Conservation (phyloP, 345 rosid species). For the Alliaria petiolata region DNA sequence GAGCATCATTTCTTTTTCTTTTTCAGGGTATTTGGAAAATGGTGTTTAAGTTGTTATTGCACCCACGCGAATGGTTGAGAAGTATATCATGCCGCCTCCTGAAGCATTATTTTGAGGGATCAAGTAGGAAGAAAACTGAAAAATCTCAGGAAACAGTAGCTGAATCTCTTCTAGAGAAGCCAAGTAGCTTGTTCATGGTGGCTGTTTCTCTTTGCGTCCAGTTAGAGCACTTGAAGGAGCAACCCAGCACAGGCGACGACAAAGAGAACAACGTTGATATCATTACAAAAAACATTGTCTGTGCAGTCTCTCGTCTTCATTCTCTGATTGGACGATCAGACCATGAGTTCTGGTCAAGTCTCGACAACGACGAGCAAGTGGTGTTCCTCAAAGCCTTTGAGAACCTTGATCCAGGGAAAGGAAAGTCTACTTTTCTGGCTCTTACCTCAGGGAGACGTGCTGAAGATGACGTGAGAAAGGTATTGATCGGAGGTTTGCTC, state of each 20-base stretch:
- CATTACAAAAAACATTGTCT: slow-evolving; percentile 35
- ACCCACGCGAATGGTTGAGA: slow-evolving; percentile 68
- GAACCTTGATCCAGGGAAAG: slow-evolving; percentile 56
- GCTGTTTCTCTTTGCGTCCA: slow-evolving; percentile 70
- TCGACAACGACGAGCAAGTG: slow-evolving; percentile 50
- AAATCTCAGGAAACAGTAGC: slow-evolving; percentile 14
- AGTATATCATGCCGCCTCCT: slow-evolving; percentile 62
- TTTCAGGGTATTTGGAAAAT: slow-evolving; percentile 57
- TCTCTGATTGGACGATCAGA: slow-evolving; percentile 43
- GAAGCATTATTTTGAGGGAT: slow-evolving; percentile 43
- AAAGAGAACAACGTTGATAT: too few relatives aligned
- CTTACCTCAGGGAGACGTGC: slow-evolving; percentile 32
- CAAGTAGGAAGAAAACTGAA: background rate
- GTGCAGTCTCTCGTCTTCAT: slow-evolving; percentile 48
- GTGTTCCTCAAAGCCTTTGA: slow-evolving; percentile 56
- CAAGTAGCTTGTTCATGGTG: slow-evolving; percentile 60
- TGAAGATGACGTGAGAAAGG: slow-evolving; percentile 19
- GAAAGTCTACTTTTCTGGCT: slow-evolving; percentile 40
- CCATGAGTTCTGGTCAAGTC: slow-evolving; percentile 43
- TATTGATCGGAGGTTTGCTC: slow-evolving; percentile 50
- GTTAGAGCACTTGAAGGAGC: slow-evolving; percentile 30
- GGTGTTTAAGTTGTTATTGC: slow-evolving; percentile 59
- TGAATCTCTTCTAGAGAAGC: slow-evolving; percentile 41
- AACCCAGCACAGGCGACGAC: background rate
- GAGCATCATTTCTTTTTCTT: background rate